Evolutionary conservation across 306 rosid genomes (phyloP).

Genomic region (Prunus fruticosa): DNA sequence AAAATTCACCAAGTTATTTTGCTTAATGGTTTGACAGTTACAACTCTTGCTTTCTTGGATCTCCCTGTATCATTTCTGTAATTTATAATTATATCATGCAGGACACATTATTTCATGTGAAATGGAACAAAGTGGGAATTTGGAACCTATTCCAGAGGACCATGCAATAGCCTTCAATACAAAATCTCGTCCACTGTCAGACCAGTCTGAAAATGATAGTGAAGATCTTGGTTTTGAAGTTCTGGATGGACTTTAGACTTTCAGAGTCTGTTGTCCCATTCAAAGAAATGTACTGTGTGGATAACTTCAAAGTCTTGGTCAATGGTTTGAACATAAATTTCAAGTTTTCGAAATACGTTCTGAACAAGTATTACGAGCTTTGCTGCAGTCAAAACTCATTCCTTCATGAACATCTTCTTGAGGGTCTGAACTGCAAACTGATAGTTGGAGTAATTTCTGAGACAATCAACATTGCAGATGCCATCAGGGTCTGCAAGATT

Average conservation of each 20-base stretch:
- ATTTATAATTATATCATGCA: conserved; percentile 1
- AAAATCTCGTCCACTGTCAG: background rate
- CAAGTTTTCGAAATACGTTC: conserved; percentile 28
- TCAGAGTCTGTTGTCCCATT: conserved; percentile 28
- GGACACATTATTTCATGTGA: conserved; percentile 7
- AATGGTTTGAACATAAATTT: conserved; percentile 44
- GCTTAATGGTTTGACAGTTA: background rate
- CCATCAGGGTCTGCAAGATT: conserved; percentile 46
- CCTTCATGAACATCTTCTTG: conserved; percentile 42
- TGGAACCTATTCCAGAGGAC: conserved; percentile 11
- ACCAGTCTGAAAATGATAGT: conserved; percentile 28
- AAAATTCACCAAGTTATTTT: conserved; percentile 3
- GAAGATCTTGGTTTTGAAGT: conserved; percentile 15
- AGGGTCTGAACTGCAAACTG: conserved; percentile 45
- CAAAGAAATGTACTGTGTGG: conserved; percentile 34
- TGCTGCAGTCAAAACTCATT: conserved; percentile 47
- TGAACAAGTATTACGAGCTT: conserved; percentile 46
- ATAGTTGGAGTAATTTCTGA: conserved; percentile 47
- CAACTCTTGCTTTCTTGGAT: background rate
- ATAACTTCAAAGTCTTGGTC: conserved; percentile 35
- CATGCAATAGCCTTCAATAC: background rate
- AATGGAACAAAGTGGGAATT: conserved; percentile 6
- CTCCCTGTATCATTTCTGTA: background rate
- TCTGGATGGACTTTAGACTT: conserved; percentile 24
- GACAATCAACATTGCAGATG: conserved; percentile 50